phyloP scores from a whole-genome alignment of 2,329 filamentous ascomycete genomes.

The Alternaria alternata region DNA sequence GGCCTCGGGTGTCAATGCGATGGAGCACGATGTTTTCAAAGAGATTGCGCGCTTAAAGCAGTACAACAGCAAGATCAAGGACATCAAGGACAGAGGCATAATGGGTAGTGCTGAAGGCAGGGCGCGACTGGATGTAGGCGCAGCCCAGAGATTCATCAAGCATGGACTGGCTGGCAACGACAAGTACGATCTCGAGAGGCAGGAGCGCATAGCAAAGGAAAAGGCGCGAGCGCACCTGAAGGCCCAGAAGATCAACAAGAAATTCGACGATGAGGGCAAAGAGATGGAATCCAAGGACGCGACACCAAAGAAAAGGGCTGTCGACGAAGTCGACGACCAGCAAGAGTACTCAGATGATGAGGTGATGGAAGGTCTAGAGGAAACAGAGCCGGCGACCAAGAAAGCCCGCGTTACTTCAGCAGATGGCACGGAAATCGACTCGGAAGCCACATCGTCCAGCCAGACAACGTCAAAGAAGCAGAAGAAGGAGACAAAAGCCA shows the following conservation, averaged over 20 bases:
- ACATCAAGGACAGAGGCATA: slow-evolving; percentile 62
- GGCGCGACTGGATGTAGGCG: slow-evolving; percentile 70
- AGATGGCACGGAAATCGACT: slow-evolving; percentile 19
- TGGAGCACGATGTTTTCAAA: slow-evolving; percentile 81
- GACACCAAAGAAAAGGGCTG: slow-evolving; percentile 38
- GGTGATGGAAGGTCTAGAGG: slow-evolving; percentile 20
- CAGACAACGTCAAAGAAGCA: not conserved
- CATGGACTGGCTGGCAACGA: slow-evolving; percentile 71
- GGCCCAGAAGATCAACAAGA: slow-evolving; percentile 35
- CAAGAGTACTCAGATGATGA: slow-evolving; percentile 21
- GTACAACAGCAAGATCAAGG: slow-evolving; percentile 92
- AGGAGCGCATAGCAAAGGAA: slow-evolving; percentile 49
- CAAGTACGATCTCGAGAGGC: slow-evolving; percentile 52
- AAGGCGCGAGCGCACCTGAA: slow-evolving; percentile 35
- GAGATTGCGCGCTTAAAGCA: slow-evolving; percentile 88
- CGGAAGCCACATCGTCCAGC: slow-evolving; percentile 6
- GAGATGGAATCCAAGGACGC: slow-evolving; percentile 20
- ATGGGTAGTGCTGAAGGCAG: slow-evolving; percentile 59
- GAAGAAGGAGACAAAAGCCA: not conserved
- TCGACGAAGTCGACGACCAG: slow-evolving; percentile 24
- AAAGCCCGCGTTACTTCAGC: slow-evolving; percentile 19
- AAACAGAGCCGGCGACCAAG: slow-evolving; percentile 18
- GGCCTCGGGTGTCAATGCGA: slow-evolving; percentile 80
- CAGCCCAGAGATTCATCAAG: slow-evolving; percentile 82
- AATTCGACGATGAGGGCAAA: slow-evolving; percentile 40